Percentiles rank a stretch among this genome's conserved stretches.
Evolutionary conservation across 1,139 yeast genomes (phyloP).

Genomic region (Kodamaea ohmeri): DNA sequence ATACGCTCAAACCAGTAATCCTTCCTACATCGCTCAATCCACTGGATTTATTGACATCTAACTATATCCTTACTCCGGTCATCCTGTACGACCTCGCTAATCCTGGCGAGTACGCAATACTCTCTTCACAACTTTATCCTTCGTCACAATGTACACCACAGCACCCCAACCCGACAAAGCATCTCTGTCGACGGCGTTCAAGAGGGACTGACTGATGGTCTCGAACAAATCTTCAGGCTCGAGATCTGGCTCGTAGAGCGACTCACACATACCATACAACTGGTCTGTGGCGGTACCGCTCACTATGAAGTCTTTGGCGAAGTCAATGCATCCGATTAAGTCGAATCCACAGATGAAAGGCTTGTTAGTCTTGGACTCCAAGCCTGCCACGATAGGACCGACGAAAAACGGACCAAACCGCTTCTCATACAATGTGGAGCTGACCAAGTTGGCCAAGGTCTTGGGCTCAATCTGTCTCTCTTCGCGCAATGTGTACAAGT

Average conservation of each 20-base stretch:
- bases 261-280: conserved; percentile 97
- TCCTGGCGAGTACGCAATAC: conserved; percentile 94
- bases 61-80: background rate
- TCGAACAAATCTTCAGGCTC: conserved; percentile 96
- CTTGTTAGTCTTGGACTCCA: conserved; percentile 71
- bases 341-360: conserved; percentile 97
- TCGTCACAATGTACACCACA: conserved; percentile 85
- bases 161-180: conserved; percentile 99
- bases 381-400: conserved; percentile 96
- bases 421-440: conserved; percentile 83
- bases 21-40: no score
- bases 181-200: conserved; percentile 96
- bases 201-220: conserved; percentile 88
- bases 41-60: no score
- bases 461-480: conserved; percentile 91
- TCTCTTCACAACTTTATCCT: conserved; percentile 86
- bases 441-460: conserved; percentile 88
- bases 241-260: conserved; percentile 89
- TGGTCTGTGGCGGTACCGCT: conserved; percentile 96
- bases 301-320: conserved; percentile 93
- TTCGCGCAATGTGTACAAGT: conserved; percentile 85
- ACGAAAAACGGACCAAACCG: conserved; percentile 97
- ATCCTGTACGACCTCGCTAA: conserved; percentile 22
- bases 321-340: conserved; percentile 94
- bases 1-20: no score